Conservation (phyloP, 2,329 filamentous ascomycete species). For the Pseudomassariella vexata region DNA sequence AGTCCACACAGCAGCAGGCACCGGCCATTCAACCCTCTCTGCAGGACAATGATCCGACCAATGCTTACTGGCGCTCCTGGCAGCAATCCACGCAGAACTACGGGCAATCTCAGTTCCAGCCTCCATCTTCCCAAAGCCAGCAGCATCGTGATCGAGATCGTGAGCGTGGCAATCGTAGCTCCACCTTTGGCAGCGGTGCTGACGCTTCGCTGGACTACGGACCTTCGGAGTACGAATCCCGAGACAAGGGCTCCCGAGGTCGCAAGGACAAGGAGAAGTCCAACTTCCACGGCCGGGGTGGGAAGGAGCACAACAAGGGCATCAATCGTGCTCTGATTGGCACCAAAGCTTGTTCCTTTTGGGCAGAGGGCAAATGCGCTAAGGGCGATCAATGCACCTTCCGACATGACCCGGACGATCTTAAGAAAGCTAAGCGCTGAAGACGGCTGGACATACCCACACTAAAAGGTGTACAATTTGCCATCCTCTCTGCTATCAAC, state of each 20-base stretch:
- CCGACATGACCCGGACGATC: conserved; percentile 50
- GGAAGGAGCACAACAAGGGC: conserved; percentile 26
- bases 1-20: conserved; percentile 8
- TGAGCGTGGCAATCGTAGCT: conserved; percentile 27
- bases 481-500: no score
- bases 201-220: conserved; percentile 9
- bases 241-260: conserved; percentile 29
- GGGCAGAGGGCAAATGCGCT: conserved; percentile 63
- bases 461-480: no score
- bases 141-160: conserved; percentile 4
- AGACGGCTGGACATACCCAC: no score
- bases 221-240: conserved; percentile 6
- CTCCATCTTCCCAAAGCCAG: conserved; percentile 2
- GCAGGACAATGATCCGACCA: conserved; percentile 9
- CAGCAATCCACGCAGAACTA: conserved; percentile 16
- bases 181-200: not conserved
- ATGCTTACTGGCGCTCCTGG: conserved; percentile 8
- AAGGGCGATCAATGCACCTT: conserved; percentile 72
- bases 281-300: conserved; percentile 11
- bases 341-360: conserved; percentile 66
- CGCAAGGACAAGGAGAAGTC: conserved; percentile 21
- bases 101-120: no score
- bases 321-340: conserved; percentile 55
- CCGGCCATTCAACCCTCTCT: not conserved
- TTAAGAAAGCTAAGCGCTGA: conserved; percentile 14